Percentiles rank a stretch among this genome's conserved stretches.
phyloP scores from a whole-genome alignment of 1,284 basidiomycete species.

The Ceratobasidium sp. region DNA sequence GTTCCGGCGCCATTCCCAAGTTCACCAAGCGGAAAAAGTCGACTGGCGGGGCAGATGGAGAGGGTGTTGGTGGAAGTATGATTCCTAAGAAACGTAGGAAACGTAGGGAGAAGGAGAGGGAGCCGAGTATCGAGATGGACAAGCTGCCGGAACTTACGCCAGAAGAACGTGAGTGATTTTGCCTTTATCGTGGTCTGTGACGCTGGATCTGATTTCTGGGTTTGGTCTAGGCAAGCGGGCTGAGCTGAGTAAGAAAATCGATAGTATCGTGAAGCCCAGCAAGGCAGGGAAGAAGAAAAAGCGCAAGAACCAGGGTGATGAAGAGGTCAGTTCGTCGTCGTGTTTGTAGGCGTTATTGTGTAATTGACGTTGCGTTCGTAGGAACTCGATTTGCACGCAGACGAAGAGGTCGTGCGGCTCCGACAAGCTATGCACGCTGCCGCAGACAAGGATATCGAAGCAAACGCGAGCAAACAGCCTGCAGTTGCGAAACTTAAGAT shows the following conservation, averaged over 20 bases:
- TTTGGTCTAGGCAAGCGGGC: constrained; percentile 68
- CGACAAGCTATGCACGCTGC: constrained; percentile 90
- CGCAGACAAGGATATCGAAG: constrained; percentile 85
- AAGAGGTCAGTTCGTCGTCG: constrained; percentile 65
- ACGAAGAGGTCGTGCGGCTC: constrained; percentile 90
- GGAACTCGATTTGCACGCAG: constrained; percentile 86
- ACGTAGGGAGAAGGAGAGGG: constrained; percentile 59
- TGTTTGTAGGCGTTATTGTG: constrained; percentile 55
- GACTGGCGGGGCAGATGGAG: constrained; percentile 57
- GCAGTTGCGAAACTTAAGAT: constrained; percentile 89
- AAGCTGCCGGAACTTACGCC: constrained; percentile 67
- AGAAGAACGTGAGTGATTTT: constrained; percentile 70
- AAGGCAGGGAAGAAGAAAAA: constrained; percentile 75
- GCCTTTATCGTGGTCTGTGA: constrained; percentile 41
- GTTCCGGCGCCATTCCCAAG: constrained; percentile 55
- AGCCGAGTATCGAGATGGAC: constrained; percentile 56
- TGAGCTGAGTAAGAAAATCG: constrained; percentile 79
- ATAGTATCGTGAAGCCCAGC: constrained; percentile 86
- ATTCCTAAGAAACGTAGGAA: constrained; percentile 65
- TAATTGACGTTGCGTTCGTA: constrained; percentile 50
- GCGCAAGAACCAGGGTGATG: constrained; percentile 74
- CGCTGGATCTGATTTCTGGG: constrained; percentile 49
- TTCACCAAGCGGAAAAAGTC: constrained; percentile 66
- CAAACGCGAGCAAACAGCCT: constrained; percentile 86
- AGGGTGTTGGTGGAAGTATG: constrained; percentile 60